Evolutionary conservation across 2,329 filamentous ascomycete species (phyloP), one percentile per base, ranked within the genome.

Genomic region (Sporothrix dimorphospora): DNA sequence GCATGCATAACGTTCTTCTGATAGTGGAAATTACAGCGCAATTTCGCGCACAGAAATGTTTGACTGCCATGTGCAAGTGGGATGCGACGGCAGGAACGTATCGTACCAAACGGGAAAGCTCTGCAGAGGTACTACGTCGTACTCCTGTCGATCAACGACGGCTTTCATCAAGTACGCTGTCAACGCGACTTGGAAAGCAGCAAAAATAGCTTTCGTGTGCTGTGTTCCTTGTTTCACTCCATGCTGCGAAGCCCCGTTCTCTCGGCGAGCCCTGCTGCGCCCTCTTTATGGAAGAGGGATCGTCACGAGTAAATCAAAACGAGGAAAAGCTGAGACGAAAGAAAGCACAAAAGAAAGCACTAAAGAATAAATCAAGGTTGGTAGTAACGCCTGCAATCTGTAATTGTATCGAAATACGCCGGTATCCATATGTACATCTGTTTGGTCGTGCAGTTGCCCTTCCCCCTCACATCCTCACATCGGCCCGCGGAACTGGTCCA

Each of bases 401-500:
- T 21, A 40, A 40, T 16, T 59, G 55, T 27, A 40, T 19, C 21
- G n/a, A 27, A 30, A 19, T 65, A 27, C 59, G 38, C 59, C 59
- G 38, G 4, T 8, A 27, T 21, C 4, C 11, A 24, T 27, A 49
- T 49, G 53, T 70, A 59, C 24, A 45, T 38, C 40, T 47, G n/a
- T 12, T 55, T 34, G 57, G 4, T 30, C 30, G 4, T 24, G n/a
- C 11, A 14, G 11, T 12, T 45, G 38, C n/a, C 3, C 38, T 7
- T 45, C 4, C 12, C 42, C 16, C 59, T 78, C 75, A 85, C 63
- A 86, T 83, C 16, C 59, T 78, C 75, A 85, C 63, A 86, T 83
- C 9, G 85, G 81, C 21, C 83, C 85, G 73, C 84, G 80, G 72
- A 91, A 88, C 78, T 90, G 87, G 76, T 90, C 88, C 73, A 90